Conservation (phyloP, 495 filamentous ascomycete species). For the Aspergillus mulundensis region DNA sequence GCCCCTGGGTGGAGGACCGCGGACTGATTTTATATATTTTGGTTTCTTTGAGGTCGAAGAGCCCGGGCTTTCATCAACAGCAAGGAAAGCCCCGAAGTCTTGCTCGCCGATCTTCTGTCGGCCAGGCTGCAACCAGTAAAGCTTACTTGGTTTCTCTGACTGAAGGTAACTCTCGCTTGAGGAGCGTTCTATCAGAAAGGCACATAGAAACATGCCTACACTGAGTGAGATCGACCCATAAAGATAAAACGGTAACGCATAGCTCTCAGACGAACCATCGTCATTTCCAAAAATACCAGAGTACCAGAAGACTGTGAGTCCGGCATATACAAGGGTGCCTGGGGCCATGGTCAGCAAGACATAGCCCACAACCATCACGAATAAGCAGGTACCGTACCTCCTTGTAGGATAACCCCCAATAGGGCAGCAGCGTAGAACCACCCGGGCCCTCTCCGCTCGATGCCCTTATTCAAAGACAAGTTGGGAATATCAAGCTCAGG, state of each 20-base stretch:
- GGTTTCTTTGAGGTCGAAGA: constrained; percentile 17
- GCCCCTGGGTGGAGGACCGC: constrained; percentile 7
- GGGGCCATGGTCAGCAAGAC: background rate
- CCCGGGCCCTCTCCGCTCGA: constrained; percentile 23
- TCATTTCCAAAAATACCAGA: constrained; percentile 28
- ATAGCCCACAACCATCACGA: background rate
- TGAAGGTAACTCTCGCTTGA: constrained; percentile 29
- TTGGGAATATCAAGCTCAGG: constrained; percentile 41
- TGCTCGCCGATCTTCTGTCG: constrained; percentile 39
- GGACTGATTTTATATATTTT: constrained; percentile 33
- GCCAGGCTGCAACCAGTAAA: constrained; percentile 44
- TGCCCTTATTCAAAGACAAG: constrained; percentile 46
- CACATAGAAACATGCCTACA: constrained; percentile 40
- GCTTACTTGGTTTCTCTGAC: constrained; percentile 29
- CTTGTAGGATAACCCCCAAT: constrained; percentile 28
- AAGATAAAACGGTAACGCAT: constrained; percentile 39
- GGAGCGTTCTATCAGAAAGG: constrained; percentile 36
- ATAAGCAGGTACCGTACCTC: constrained; percentile 20
- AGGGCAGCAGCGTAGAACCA: constrained; percentile 36
- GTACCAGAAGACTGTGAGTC: constrained; percentile 31
- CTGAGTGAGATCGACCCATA: constrained; percentile 32
- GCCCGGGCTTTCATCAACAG: constrained; percentile 22
- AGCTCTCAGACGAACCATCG: constrained; percentile 25
- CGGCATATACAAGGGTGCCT: constrained; percentile 34
- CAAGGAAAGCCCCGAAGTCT: constrained; percentile 36